Base-by-base conservation (phyloP, 139 green algal species). In the Closterium sp. region DNA sequence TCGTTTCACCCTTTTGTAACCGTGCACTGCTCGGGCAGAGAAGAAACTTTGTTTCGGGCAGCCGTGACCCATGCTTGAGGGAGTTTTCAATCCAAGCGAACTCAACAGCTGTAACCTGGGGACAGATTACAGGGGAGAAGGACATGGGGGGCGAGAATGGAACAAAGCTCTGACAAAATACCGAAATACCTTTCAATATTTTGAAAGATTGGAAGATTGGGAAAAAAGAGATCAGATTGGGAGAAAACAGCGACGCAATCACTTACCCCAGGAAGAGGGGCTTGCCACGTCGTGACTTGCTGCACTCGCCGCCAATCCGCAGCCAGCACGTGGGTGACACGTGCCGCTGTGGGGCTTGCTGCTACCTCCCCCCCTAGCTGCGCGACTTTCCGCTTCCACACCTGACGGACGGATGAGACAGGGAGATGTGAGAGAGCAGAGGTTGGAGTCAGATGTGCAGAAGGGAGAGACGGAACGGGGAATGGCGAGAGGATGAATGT, bases 301-400 rank as follows among this genome's bases (percentile, higher is more conserved):
- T 69, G 43, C 43, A 69, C 43, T 69, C 23, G 21, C 43, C 38
- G 33, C 89, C 89, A 91, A 31, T 28, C 36, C n/a, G 33, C 84
- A 33, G 89, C 89, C 66, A 91, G 33, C 84, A 91, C 89, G 84
- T 91, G 89, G 25, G 89, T 91, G 66, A 91, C 89, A 34, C 38
- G 25, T 69, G 43, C 12, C 84, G n/a, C 43, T 21, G 32, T 33
- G 25, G 89, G n/a, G 28, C 89, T 69, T 33, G 89, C 34, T 34
- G 21, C 69, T 6, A 88, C 33, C 34, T 2, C 35, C 43, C 89
- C 89, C 28, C 89, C 16, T 33, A 91, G 25, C 69, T 91, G 89
- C 89, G 34, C 64, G n/a, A 91, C 33, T 28, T 88, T 88, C 66
- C 64, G 38, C 34, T 55, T 38, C 89, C 89, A 91, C 25, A 91